phyloP scores from a whole-genome alignment of 768 basidiomycete species.

The Goffeauzyma gilvescens region DNA sequence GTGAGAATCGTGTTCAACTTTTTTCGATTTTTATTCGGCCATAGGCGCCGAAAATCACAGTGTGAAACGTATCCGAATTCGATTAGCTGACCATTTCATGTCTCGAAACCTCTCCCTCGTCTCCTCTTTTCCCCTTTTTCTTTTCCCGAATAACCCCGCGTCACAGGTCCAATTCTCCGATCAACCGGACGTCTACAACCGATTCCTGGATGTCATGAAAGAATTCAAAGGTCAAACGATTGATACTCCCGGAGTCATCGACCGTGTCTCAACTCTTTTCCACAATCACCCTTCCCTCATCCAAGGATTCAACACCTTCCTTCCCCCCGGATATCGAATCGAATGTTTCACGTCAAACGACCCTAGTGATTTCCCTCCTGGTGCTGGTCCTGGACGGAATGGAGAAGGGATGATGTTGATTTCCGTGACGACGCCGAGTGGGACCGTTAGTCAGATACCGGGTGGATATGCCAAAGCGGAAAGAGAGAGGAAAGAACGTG shows the following conservation, averaged over 20 bases:
- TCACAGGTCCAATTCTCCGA: slow-evolving; percentile 56
- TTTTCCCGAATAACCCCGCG: too few species aligned
- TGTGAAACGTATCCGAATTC: too few species aligned
- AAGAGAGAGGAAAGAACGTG: slow-evolving; percentile 16
- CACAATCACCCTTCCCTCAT: slow-evolving; percentile 75
- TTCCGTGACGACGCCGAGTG: slow-evolving; percentile 28
- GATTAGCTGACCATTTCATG: too few species aligned
- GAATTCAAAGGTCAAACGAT: slow-evolving; percentile 94
- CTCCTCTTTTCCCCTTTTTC: not conserved
- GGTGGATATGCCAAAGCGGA: slow-evolving; percentile 23
- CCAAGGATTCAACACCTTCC: slow-evolving; percentile 95
- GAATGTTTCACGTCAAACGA: slow-evolving; percentile 36
- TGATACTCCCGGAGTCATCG: slow-evolving; percentile 93
- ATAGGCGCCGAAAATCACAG: too few species aligned
- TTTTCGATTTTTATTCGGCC: too few species aligned
- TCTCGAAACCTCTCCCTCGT: not conserved
- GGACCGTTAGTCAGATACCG: slow-evolving; percentile 28
- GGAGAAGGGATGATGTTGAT: slow-evolving; percentile 17
- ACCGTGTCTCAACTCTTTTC: slow-evolving; percentile 82
- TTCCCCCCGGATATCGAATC: slow-evolving; percentile 84
- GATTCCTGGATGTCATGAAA: slow-evolving; percentile 93
- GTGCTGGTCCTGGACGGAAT: slow-evolving; percentile 19
- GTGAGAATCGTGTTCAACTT: too few species aligned
- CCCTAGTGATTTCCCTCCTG: slow-evolving; percentile 10
- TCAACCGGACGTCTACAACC: slow-evolving; percentile 83